Evolutionary conservation across 768 basidiomycete genomes (phyloP).

Genomic region (Mycena haematopus): DNA sequence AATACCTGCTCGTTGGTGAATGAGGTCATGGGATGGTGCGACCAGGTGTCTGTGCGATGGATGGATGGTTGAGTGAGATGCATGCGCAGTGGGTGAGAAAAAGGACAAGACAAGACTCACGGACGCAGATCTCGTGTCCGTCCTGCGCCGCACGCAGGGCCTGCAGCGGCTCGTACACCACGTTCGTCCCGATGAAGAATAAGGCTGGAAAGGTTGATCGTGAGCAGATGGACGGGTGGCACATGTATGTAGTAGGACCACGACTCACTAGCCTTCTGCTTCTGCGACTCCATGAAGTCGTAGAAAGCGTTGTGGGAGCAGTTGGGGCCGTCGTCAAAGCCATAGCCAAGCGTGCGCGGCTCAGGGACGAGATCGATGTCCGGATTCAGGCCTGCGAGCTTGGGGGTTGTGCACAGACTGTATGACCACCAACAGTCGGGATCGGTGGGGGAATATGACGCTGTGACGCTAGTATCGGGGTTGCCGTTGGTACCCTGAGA

Average conservation of each 20-base stretch:
- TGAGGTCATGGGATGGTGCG: conserved; percentile 64
- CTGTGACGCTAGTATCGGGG: conserved; percentile 36
- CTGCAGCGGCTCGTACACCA: conserved; percentile 62
- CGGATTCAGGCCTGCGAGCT: conserved; percentile 46
- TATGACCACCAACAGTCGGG: conserved; percentile 63
- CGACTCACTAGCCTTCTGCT: conserved; percentile 66
- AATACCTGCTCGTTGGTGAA: conserved; percentile 71
- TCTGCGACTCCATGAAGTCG: conserved; percentile 53
- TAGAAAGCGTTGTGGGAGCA: conserved; percentile 72
- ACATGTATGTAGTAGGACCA: background rate
- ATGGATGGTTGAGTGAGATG: background rate
- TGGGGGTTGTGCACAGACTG: conserved; percentile 54
- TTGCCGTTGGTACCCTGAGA: conserved; percentile 18
- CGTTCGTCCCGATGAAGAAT: conserved; percentile 68
- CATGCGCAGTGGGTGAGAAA: too few relatives aligned
- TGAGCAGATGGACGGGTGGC: background rate
- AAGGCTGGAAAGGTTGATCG: conserved; percentile 49
- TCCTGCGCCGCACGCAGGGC: conserved; percentile 58
- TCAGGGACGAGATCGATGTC: conserved; percentile 58
- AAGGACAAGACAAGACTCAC: conserved; percentile 44
- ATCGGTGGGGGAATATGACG: conserved; percentile 43
- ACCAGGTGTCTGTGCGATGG: conserved; percentile 52
- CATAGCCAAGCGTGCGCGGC: conserved; percentile 64
- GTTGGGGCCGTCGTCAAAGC: conserved; percentile 71
- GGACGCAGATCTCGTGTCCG: conserved; percentile 65